A percentile compares a stretch with the other conserved stretches of the same genome.
Conservation (phyloP, 2,329 filamentous ascomycete species). For the Phoma herbarum region DNA sequence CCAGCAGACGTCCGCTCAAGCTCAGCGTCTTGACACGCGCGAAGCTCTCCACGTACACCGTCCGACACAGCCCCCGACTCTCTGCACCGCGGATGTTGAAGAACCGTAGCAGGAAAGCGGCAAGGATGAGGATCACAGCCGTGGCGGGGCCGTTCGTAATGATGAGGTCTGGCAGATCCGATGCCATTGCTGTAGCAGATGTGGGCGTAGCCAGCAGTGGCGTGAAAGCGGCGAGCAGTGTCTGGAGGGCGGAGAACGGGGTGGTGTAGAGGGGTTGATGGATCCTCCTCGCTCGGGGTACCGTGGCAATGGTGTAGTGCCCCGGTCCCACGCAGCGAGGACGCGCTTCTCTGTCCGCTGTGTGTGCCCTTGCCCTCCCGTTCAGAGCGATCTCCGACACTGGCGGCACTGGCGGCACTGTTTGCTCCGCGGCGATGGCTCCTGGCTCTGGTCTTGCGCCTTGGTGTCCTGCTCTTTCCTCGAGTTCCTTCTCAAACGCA, state of each 20-base stretch:
- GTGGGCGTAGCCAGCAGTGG: slow-evolving; percentile 56
- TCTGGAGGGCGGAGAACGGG: slow-evolving; percentile 72
- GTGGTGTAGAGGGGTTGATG: slow-evolving; percentile 82
- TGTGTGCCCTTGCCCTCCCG: neutral
- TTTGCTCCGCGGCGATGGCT: neutral
- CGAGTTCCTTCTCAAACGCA: slow-evolving; percentile 67
- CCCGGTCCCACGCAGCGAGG: slow-evolving; percentile 32
- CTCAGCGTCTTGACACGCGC: slow-evolving; percentile 84
- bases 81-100: slow-evolving; percentile 53
- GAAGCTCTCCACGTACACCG: slow-evolving; percentile 92
- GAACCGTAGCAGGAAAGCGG: slow-evolving; percentile 65
- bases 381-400: neutral
- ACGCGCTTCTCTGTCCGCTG: slow-evolving; percentile 5
- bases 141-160: slow-evolving; percentile 90
- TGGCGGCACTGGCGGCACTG: neutral
- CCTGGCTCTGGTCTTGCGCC: neutral
- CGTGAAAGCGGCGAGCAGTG: slow-evolving; percentile 69
- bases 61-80: slow-evolving; percentile 67
- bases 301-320: slow-evolving; percentile 70
- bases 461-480: slow-evolving; percentile 1
- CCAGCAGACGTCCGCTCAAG: slow-evolving; percentile 80
- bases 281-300: slow-evolving; percentile 80
- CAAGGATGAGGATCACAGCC: slow-evolving; percentile 76
- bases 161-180: slow-evolving; percentile 61
- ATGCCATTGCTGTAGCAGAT: slow-evolving; percentile 16